Conservation (phyloP, 192 early-diverging fungal genomes). For the Funneliformis geosporum region DNA sequence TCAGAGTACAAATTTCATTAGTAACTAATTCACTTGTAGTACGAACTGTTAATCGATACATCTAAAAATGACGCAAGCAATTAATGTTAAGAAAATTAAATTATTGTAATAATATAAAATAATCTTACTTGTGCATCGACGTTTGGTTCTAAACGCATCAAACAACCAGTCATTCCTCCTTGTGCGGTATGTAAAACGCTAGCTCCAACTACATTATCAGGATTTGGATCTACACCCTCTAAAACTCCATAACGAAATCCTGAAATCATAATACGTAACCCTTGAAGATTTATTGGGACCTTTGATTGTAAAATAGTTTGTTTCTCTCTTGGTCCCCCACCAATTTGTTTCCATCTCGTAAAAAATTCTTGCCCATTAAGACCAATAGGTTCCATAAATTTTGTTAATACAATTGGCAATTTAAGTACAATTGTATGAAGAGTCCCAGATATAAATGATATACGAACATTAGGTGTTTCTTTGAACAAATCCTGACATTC, state of each 20-base stretch:
- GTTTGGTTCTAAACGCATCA: conserved; percentile 88
- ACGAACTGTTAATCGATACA: conserved; percentile 88
- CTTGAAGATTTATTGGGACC: conserved; percentile 53
- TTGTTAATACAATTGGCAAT: conserved; percentile 78
- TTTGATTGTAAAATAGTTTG: conserved; percentile 68
- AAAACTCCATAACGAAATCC: conserved; percentile 76
- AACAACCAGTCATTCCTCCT: conserved; percentile 86
- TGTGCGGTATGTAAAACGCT: conserved; percentile 78
- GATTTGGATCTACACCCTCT: conserved; percentile 84
- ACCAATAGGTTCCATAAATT: conserved; percentile 85
- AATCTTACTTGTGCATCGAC: conserved; percentile 69
- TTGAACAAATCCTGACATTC: conserved; percentile 66
- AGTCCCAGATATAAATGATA: conserved; percentile 67
- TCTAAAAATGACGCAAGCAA: conserved; percentile 45
- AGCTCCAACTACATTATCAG: conserved; percentile 86
- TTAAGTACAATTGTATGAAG: conserved; percentile 62
- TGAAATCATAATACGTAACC: conserved; percentile 57
- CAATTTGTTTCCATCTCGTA: conserved; percentile 93
- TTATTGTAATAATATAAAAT: neutral
- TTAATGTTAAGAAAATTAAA: conserved; percentile 19
- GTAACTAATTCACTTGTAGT: conserved; percentile 82
- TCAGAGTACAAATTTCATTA: conserved; percentile 37
- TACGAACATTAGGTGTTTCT: conserved; percentile 63
- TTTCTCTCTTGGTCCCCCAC: conserved; percentile 79
- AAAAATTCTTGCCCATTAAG: conserved; percentile 83